These are phyloP conservation scores for Batrachochytrium dendrobatidis DNA, from an alignment of 371 early-diverging fungal genomes.

Conservation along the genomic window DNA sequence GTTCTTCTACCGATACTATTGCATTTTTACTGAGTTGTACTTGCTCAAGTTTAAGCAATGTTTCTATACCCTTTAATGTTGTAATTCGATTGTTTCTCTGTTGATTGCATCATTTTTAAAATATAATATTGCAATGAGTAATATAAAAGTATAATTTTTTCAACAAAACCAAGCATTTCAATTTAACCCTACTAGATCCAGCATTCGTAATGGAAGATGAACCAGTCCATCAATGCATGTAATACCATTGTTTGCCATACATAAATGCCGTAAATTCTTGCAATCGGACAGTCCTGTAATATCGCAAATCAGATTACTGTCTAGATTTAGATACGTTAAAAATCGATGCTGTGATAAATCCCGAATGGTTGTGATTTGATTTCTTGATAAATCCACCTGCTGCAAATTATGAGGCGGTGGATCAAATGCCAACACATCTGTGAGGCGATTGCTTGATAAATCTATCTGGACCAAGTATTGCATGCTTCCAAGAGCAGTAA, in stretches of 20 bases:
- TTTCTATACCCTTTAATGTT: constrained; percentile 26
- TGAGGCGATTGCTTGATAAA: constrained; percentile 35
- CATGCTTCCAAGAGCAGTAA: constrained; percentile 25
- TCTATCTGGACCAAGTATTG: constrained; percentile 36
- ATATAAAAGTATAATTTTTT: background rate
- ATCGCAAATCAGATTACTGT: constrained; percentile 33
- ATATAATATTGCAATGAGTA: background rate
- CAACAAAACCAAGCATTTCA: background rate
- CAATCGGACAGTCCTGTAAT: constrained; percentile 32
- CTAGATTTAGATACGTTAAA: constrained; percentile 30
- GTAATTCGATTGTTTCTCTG: constrained; percentile 32
- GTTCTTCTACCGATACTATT: constrained; percentile 15
- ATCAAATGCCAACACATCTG: constrained; percentile 19
- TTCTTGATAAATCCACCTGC: constrained; percentile 39
- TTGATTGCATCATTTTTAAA: background rate
- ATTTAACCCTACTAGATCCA: constrained; percentile 5
- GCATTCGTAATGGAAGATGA: constrained; percentile 22
- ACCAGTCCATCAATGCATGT: constrained; percentile 29
- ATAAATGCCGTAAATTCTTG: constrained; percentile 29
- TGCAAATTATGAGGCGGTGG: constrained; percentile 42
- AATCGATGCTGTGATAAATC: constrained; percentile 33
- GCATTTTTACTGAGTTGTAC: constrained; percentile 29
- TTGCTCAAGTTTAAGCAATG: constrained; percentile 23
- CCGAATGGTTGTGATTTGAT: constrained; percentile 28
- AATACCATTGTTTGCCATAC: constrained; percentile 35